These are phyloP conservation scores for Pythium vanterpoolii DNA, from an alignment of 352 stramenopile genomes.

Conservation along the genomic window DNA sequence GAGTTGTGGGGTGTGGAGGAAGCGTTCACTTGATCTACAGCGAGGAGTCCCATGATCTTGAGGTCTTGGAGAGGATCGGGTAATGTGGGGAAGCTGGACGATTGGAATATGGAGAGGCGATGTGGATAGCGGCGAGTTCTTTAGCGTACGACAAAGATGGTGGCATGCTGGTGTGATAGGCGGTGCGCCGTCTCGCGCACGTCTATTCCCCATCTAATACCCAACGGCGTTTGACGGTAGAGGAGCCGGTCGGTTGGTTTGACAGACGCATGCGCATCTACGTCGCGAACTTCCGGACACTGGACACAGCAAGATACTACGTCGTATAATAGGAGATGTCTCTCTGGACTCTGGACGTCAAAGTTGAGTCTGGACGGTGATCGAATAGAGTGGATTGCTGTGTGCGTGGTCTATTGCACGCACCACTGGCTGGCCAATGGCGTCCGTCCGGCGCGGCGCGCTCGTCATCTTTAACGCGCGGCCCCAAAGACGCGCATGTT, in stretches of 20 bases:
- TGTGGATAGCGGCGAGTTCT: neutral
- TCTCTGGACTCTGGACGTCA: neutral
- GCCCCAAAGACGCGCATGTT: neutral
- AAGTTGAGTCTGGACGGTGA: neutral
- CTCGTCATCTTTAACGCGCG: neutral
- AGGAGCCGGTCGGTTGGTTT: neutral
- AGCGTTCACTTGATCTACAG: constrained; percentile 2
- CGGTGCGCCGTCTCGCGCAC: neutral
- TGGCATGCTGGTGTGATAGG: neutral
- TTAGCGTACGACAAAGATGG: neutral
- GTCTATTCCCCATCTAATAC: neutral
- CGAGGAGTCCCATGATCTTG: neutral
- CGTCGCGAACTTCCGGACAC: neutral
- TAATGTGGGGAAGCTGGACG: neutral
- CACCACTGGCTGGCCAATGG: neutral
- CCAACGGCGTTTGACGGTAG: neutral
- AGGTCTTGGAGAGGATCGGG: neutral
- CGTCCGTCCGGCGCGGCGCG: neutral
- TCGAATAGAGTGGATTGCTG: neutral
- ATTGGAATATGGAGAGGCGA: neutral
- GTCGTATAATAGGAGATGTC: neutral
- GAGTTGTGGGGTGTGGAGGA: neutral
- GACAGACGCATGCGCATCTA: neutral
- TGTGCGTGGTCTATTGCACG: neutral
- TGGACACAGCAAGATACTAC: neutral